phyloP scores from a whole-genome alignment of 148 eudicot species.

The Hydrangea macrophylla region DNA sequence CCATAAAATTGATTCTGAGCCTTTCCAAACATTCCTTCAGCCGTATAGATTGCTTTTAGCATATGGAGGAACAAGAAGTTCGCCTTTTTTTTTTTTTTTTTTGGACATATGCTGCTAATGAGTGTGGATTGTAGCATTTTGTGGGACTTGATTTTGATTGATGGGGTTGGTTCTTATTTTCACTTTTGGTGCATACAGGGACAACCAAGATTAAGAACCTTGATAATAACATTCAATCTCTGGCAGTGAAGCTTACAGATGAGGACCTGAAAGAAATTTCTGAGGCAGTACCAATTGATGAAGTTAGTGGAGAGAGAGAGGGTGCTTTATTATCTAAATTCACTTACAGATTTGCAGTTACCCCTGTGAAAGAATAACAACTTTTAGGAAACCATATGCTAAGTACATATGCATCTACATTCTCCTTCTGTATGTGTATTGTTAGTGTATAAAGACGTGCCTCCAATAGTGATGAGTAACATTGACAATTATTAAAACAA shows the following conservation, averaged over 20 bases:
- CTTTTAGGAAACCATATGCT: no score
- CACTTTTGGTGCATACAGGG: slow-evolving; percentile 8
- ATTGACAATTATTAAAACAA: no score
- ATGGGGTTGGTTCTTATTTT: background rate
- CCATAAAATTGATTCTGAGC: no score
- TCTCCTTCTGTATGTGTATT: no score
- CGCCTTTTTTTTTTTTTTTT: no score
- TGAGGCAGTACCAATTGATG: slow-evolving; percentile 7
- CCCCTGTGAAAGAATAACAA: background rate
- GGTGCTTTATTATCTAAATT: background rate
- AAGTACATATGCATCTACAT: no score
- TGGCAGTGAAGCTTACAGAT: slow-evolving; percentile 19
- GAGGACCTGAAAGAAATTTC: slow-evolving; percentile 19
- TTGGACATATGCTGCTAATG: background rate
- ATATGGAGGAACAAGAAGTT: no score
- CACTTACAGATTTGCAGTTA: background rate
- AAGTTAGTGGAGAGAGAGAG: slow-evolving; percentile 12
- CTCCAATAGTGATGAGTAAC: no score
- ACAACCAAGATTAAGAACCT: slow-evolving; percentile 26
- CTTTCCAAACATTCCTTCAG: no score
- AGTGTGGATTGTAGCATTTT: background rate
- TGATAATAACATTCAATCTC: slow-evolving; percentile 15
- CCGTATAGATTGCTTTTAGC: no score
- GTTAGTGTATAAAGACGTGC: no score
- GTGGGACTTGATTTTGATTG: background rate